Base-by-base conservation (phyloP, 2,329 filamentous ascomycete species). In the Ophiobolus disseminans region DNA sequence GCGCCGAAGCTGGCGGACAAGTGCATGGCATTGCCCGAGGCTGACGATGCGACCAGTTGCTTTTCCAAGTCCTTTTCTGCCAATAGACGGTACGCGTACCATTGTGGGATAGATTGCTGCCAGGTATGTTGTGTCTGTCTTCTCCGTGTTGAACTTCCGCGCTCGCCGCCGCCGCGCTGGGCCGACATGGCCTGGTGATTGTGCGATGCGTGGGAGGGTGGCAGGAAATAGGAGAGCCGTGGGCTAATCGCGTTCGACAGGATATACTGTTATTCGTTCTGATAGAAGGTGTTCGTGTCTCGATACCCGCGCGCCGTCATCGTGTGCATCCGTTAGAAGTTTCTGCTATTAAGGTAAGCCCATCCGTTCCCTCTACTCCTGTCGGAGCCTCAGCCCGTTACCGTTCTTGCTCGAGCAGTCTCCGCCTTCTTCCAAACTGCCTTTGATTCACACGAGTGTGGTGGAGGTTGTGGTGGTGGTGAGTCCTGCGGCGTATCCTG, bases 291-390 rank as follows among this genome's bases (percentile, higher is more conserved):
- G 57, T 65, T 58, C 45, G 58, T 53, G 59, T 58, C 58, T 62
- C 60, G 57, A 62, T 63, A 62, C 62, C 57, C 48, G 53, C 50
- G 55, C 48, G 55, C 50, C 62, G 60, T 65, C 58, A 58, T 65
- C 43, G 36, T 32, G 48, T 50, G 42, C 44, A 35, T 47, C 52
- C 53, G 42, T 28, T 62, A 62, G 57, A 58, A 46, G 48, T 45
- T 50, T 57, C 52, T 57, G 60, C 62, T 62, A 61, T 48, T 48
- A 56, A 67, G 66, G 69, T 72, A 69, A 70, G 69, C 62, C 58
- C n/a, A 35, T 16, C 35, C 35, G 9, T 32, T 32, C 26, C 14
- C 16, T 38, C 32, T 30, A 2, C 11, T 14, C 14, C 8, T 23
- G 22, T 30, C 23, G 32, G 11, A 20, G 11, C 21, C 14, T 26